A percentile compares a stretch with the other conserved stretches of the same genome.
Evolutionary conservation across 306 rosid species (phyloP).

Genomic region (Sphenostylis stenocarpa): DNA sequence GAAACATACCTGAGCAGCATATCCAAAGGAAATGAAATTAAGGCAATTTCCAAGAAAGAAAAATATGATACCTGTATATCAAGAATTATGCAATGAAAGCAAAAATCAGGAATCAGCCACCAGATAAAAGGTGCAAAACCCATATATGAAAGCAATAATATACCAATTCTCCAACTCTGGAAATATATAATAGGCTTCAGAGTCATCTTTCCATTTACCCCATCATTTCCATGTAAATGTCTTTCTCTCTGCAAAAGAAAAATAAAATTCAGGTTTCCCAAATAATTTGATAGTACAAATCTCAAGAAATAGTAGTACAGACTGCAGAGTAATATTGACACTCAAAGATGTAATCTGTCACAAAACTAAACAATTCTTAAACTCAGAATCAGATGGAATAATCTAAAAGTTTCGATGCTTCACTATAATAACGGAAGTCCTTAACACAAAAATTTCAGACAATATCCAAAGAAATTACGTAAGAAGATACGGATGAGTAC

Average conservation of each 20-base stretch:
- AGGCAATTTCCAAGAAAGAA: slow-evolving; percentile 90
- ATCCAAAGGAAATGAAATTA: slow-evolving; percentile 89
- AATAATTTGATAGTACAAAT: slow-evolving; percentile 19
- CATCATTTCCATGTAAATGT: slow-evolving; percentile 68
- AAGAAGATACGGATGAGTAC: not conserved
- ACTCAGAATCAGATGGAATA: not conserved
- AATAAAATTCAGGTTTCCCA: slow-evolving; percentile 22
- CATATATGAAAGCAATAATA: slow-evolving; percentile 28
- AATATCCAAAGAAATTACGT: not conserved
- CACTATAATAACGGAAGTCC: not conserved
- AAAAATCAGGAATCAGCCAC: slow-evolving; percentile 16
- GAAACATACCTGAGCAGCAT: slow-evolving; percentile 91
- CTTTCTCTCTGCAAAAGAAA: slow-evolving; percentile 75
- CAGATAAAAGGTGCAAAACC: slow-evolving; percentile 26
- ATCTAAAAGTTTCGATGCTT: slow-evolving; percentile 1
- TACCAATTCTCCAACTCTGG: slow-evolving; percentile 96
- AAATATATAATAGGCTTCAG: slow-evolving; percentile 77
- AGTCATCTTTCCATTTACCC: slow-evolving; percentile 62
- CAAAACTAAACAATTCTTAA: not conserved
- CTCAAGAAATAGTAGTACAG: slow-evolving; percentile 11
- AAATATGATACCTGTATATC: slow-evolving; percentile 73
- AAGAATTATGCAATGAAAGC: slow-evolving; percentile 20
- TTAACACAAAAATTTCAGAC: slow-evolving; percentile 16
- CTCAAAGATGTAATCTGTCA: slow-evolving; percentile 12
- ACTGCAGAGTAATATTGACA: not conserved